Evolutionary conservation across 352 stramenopile species (phyloP).

Genomic region (Pythium aphanidermatum): DNA sequence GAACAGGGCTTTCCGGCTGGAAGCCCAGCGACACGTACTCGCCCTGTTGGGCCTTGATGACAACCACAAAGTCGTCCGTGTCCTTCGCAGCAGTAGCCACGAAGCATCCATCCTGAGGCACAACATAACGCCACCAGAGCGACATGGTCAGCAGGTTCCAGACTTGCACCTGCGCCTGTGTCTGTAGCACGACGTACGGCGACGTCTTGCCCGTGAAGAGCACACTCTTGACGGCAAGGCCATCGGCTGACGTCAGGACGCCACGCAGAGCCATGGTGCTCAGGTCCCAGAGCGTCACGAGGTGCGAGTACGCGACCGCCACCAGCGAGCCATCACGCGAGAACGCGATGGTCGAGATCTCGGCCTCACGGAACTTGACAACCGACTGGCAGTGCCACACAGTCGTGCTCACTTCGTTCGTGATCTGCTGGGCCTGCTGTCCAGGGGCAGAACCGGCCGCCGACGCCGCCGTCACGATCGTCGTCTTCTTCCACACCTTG

Average conservation of each 20-base stretch:
- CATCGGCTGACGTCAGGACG: slow-evolving; percentile 66
- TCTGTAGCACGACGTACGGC: slow-evolving; percentile 63
- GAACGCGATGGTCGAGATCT: slow-evolving; percentile 68
- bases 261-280: slow-evolving; percentile 62
- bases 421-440: slow-evolving; percentile 13
- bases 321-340: slow-evolving; percentile 75
- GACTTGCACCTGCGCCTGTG: slow-evolving; percentile 49
- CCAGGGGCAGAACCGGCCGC: slow-evolving; percentile 1
- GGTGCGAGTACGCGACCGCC: slow-evolving; percentile 69
- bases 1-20: slow-evolving; percentile 38
- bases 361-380: slow-evolving; percentile 62
- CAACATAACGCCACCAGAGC: slow-evolving; percentile 68
- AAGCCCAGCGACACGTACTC: slow-evolving; percentile 53
- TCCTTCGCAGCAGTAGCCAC: slow-evolving; percentile 28
- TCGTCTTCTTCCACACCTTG: slow-evolving; percentile 71
- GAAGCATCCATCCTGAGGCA: slow-evolving; percentile 25
- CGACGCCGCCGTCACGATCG: slow-evolving; percentile 7
- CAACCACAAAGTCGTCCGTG: slow-evolving; percentile 55
- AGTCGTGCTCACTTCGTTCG: slow-evolving; percentile 16
- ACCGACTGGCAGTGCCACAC: slow-evolving; percentile 77
- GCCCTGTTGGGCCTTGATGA: slow-evolving; percentile 21
- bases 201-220: slow-evolving; percentile 51
- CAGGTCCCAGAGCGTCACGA: slow-evolving; percentile 85
- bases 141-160: slow-evolving; percentile 67
- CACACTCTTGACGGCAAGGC: slow-evolving; percentile 40